Conservation (phyloP, 176 grass and related monocot species). For the Elaeis guineensis region DNA sequence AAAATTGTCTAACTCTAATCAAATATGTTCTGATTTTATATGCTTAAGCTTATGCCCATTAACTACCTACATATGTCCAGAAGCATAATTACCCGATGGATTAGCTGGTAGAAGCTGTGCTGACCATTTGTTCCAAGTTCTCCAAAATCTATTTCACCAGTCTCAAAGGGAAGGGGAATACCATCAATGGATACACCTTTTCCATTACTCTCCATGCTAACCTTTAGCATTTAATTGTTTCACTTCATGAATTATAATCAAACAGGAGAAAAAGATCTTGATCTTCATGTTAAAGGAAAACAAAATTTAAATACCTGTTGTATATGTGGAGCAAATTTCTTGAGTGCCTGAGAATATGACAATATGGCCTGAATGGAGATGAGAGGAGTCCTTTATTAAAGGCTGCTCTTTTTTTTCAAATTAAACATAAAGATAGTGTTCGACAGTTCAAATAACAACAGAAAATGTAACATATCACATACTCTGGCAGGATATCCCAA, state of each 20-base stretch:
- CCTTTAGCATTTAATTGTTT: constrained; percentile 31
- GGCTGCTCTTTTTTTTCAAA: no score
- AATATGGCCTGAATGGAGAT: constrained; percentile 65
- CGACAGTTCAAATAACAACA: no score
- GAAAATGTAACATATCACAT: no score
- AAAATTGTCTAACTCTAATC: no score
- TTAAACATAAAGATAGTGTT: no score
- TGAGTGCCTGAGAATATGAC: constrained; percentile 86
- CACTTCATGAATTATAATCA: neutral
- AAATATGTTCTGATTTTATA: neutral
- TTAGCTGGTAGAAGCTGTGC: constrained; percentile 99
- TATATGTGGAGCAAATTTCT: constrained; percentile 96
- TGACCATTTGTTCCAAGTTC: constrained; percentile 99
- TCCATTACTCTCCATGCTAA: constrained; percentile 99
- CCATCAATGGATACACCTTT: no score
- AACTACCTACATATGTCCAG: no score
- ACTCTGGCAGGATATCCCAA: no score
- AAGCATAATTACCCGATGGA: constrained; percentile 69
- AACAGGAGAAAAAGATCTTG: no score
- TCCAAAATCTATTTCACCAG: constrained; percentile 99
- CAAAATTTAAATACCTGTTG: constrained; percentile 64
- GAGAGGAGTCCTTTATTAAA: neutral
- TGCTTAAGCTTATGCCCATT: neutral
- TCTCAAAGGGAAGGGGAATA: constrained; percentile 50
- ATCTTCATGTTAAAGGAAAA: neutral